Evolutionary conservation across 768 basidiomycete genomes (phyloP).

Genomic region (Mrakia frigida): DNA sequence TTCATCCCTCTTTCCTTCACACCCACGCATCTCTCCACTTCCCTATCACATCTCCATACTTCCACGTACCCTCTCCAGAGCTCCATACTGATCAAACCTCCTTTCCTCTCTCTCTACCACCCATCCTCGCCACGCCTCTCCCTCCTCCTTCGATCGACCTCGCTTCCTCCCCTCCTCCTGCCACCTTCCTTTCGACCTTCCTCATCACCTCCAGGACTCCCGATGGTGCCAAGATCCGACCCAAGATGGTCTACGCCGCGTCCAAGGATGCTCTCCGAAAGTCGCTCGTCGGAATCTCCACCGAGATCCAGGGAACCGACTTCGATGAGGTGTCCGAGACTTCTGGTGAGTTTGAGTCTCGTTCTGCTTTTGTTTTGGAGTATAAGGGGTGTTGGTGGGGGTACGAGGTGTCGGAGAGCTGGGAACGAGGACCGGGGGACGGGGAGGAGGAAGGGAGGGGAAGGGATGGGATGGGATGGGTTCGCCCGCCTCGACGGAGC

Average conservation of each 20-base stretch:
- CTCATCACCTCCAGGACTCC: conserved; percentile 64
- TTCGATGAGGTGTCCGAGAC: conserved; percentile 65
- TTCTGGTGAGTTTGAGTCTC: conserved; percentile 50
- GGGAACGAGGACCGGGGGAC: too few relatives aligned
- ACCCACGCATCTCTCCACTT: too few relatives aligned
- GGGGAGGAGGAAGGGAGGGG: too few relatives aligned
- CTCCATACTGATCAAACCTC: background rate
- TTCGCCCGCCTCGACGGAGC: too few relatives aligned
- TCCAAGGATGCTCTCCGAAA: conserved; percentile 75
- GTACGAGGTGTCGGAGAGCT: background rate
- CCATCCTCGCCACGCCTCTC: too few relatives aligned
- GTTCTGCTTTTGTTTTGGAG: background rate
- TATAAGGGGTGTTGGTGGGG: accelerated
- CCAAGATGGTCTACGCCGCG: conserved; percentile 89
- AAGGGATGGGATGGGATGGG: too few relatives aligned
- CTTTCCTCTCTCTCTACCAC: background rate
- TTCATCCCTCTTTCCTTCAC: background rate
- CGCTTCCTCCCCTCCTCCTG: background rate
- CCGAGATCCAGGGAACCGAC: conserved; percentile 84
- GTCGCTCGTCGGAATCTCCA: conserved; percentile 65
- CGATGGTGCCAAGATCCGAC: conserved; percentile 73
- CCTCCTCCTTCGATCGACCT: background rate
- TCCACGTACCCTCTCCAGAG: background rate
- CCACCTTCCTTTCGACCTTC: background rate
- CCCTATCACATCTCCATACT: background rate